Percentiles rank a stretch among this genome's conserved stretches.
These are phyloP conservation scores for Citeromyces hawaiiensis DNA, from an alignment of 1,139 yeast genomes.

Conservation along the genomic window DNA sequence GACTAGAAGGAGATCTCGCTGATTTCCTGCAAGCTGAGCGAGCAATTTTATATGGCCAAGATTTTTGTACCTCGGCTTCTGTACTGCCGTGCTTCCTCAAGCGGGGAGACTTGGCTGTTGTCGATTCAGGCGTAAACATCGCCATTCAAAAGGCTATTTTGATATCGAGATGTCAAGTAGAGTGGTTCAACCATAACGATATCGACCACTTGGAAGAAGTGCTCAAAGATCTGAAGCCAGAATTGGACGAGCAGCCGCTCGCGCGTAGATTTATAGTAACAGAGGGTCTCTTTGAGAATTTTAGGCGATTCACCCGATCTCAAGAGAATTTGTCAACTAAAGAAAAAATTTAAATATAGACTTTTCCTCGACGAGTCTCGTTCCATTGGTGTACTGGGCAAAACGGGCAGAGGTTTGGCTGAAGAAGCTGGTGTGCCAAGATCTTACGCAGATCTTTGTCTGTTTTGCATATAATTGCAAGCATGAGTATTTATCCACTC, in stretches of 20 bases:
- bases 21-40: constrained; percentile 63
- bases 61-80: constrained; percentile 82
- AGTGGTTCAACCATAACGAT: constrained; percentile 82
- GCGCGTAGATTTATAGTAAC: constrained; percentile 84
- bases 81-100: constrained; percentile 93
- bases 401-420: constrained; percentile 72
- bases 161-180: constrained; percentile 75
- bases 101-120: constrained; percentile 88
- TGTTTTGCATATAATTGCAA: no score
- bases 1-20: constrained; percentile 67
- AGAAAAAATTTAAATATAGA: constrained; percentile 72
- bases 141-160: constrained; percentile 82
- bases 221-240: constrained; percentile 48
- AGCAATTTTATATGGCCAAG: constrained; percentile 87
- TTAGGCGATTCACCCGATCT: constrained; percentile 76
- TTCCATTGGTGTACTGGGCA: constrained; percentile 79
- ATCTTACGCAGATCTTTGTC: no score
- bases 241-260: constrained; percentile 54
- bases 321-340: constrained; percentile 57
- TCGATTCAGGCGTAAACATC: constrained; percentile 67
- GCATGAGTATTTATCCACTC: no score
- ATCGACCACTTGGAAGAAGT: constrained; percentile 67
- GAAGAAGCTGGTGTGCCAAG: constrained; percentile 61
- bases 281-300: constrained; percentile 74
- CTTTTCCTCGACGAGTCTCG: constrained; percentile 77